Percentiles rank a stretch among this genome's conserved stretches.
Evolutionary conservation across 345 rosid species (phyloP).

Genomic region (Syzygium jambos): DNA sequence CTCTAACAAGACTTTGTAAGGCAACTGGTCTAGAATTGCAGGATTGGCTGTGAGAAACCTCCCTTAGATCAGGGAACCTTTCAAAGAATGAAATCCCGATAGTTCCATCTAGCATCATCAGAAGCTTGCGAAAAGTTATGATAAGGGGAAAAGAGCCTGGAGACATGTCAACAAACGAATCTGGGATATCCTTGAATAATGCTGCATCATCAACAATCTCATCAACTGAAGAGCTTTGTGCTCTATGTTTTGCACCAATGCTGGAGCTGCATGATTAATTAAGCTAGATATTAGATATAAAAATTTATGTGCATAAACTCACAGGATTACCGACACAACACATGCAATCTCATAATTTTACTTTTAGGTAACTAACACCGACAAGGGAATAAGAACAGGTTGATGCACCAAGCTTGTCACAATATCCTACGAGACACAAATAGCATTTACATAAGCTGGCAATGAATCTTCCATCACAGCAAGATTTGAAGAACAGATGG

Average conservation of each 20-base stretch:
- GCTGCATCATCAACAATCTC: constrained; percentile 21
- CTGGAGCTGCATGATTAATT: constrained; percentile 18
- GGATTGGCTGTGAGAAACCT: constrained; percentile 1
- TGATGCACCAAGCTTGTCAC: background rate
- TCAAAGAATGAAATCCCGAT: constrained; percentile 38
- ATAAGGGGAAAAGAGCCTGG: constrained; percentile 29
- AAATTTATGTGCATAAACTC: background rate
- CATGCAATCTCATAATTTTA: background rate
- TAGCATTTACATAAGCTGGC: background rate
- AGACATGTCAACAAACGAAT: constrained; percentile 31
- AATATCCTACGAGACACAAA: background rate
- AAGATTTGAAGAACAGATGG: background rate
- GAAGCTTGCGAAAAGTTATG: constrained; percentile 40
- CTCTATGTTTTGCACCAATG: constrained; percentile 12
- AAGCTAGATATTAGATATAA: background rate
- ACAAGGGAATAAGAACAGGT: background rate
- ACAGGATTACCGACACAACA: background rate
- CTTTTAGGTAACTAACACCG: background rate
- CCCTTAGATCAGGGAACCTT: constrained; percentile 26
- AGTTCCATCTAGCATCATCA: constrained; percentile 54
- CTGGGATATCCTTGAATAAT: constrained; percentile 29
- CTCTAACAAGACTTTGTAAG: constrained; percentile 20
- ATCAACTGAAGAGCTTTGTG: constrained; percentile 8
- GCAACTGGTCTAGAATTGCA: constrained; percentile 13
- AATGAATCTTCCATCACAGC: background rate